Base-by-base conservation (phyloP, 2,329 filamentous ascomycete species). In the Apiospora kogelbergensis region DNA sequence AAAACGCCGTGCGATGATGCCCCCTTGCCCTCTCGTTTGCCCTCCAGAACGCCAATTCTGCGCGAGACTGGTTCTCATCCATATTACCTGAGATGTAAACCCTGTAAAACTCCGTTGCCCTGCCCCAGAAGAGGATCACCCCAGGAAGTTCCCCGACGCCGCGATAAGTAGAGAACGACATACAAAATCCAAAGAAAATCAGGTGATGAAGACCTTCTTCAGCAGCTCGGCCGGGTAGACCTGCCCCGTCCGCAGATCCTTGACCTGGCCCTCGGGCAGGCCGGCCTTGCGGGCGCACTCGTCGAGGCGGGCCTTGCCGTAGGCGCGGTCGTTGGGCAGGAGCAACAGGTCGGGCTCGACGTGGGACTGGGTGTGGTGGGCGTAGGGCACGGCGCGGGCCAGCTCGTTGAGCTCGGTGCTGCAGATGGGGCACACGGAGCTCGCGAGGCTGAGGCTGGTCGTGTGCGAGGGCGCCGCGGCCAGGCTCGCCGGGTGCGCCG, bases 351-450 rank as follows among this genome's bases (percentile, higher is more conserved):
- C 95, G 63, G 89, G 90, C 77, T 97, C 95, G 40, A 98, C 93
- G 71, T 94, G 93, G 78, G 94, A 97, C 84, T 97, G 97, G 40
- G 92, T 95, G 79, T 99, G 96, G 76, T 97, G 93, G 2, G 96
- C 96, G 76, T 98, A 98, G 0, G 96, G 96, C 60, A 99, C 93
- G 74, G 91, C 91, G 66, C 91, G 86, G 1, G 96, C 95, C 42
- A 99, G 87, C 76, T 95, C 93, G 79, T 98, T 98, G 68, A 99
- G 88, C 81, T 99, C 96, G 0, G 92, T 96, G 64, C 92, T 96
- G 84, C 96, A 99, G 77, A 99, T 98, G 3, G 96, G 96, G 75
- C 96, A 99, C 53, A 98, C 90, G 65, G 90, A 91, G 6, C 74
- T 65, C 2, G 76, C 75, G 9, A 92, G 91, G 1, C 89, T 90